phyloP scores from a whole-genome alignment of 202 grass and related monocot species.

The Brachypodium distachyon region DNA sequence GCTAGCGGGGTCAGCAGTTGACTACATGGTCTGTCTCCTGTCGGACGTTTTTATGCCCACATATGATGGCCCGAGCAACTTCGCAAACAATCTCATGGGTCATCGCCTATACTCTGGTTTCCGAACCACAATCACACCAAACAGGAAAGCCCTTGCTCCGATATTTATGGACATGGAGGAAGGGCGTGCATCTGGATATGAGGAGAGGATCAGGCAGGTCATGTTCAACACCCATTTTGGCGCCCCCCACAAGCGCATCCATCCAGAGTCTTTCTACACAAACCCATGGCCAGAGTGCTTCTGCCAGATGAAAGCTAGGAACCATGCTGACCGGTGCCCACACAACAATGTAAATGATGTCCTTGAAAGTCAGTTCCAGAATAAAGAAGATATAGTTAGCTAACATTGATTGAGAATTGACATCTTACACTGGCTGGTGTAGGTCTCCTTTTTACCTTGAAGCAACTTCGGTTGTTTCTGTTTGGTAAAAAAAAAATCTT shows the following conservation, averaged over 20 bases:
- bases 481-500: no score
- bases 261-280: constrained; percentile 80
- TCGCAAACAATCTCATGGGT: constrained; percentile 96
- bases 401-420: no score
- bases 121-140: constrained; percentile 68
- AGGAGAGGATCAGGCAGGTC: constrained; percentile 57
- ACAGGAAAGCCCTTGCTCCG: constrained; percentile 80
- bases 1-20: constrained; percentile 79
- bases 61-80: constrained; percentile 94
- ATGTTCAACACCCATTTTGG: constrained; percentile 80
- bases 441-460: no score
- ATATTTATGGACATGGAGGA: constrained; percentile 80
- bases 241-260: constrained; percentile 57
- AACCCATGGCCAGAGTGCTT: constrained; percentile 99
- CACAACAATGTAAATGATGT: constrained; percentile 48
- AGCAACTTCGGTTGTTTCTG: no score
- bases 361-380: constrained; percentile 53
- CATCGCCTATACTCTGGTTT: constrained; percentile 90
- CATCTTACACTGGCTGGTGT: no score
- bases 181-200: constrained; percentile 48
- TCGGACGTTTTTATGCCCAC: constrained; percentile 95
- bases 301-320: constrained; percentile 53
- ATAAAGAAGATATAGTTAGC: constrained; percentile 39
- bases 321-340: constrained; percentile 49
- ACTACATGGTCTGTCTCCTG: constrained; percentile 96